Evolutionary conservation across 441 rosid genomes (phyloP).

Genomic region (Gossypium davidsonii): DNA sequence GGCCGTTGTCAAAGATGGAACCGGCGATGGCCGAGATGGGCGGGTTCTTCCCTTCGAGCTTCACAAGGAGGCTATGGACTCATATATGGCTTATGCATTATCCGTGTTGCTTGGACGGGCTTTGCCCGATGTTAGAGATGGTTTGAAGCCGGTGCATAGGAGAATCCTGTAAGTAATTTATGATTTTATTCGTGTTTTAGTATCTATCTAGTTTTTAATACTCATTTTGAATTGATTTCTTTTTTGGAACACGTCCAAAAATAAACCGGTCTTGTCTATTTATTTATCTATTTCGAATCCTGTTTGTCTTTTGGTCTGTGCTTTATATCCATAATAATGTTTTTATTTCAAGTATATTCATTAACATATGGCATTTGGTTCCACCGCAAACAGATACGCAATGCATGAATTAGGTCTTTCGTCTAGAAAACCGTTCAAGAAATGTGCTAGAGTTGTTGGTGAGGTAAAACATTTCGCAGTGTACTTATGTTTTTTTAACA

Average conservation of each 20-base stretch:
- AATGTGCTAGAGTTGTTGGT: slow-evolving; percentile 98
- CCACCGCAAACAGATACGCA: slow-evolving; percentile 46
- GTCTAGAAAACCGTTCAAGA: slow-evolving; percentile 83
- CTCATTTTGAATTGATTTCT: neutral
- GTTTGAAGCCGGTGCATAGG: slow-evolving; percentile 89
- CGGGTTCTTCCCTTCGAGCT: slow-evolving; percentile 68
- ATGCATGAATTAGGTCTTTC: slow-evolving; percentile 95
- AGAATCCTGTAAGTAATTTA: slow-evolving; percentile 57
- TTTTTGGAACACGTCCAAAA: too few relatives aligned
- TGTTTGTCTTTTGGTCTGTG: neutral
- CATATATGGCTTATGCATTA: slow-evolving; percentile 85
- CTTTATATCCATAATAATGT: neutral
- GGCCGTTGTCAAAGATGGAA: slow-evolving; percentile 26
- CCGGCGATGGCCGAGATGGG: slow-evolving; percentile 25
- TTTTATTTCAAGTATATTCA: neutral
- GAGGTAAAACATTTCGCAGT: slow-evolving; percentile 43
- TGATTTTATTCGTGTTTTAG: too few relatives aligned
- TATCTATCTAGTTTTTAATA: neutral
- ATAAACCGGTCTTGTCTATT: neutral
- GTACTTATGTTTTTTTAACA: slow-evolving; percentile 2
- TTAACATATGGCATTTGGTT: slow-evolving; percentile 10
- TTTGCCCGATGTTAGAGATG: slow-evolving; percentile 86
- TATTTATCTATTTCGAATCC: neutral
- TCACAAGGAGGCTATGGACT: slow-evolving; percentile 81
- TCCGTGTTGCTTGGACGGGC: slow-evolving; percentile 93